These are phyloP conservation scores for Plectranthus barbatus DNA, from an alignment of 257 asterid species.

Conservation along the genomic window DNA sequence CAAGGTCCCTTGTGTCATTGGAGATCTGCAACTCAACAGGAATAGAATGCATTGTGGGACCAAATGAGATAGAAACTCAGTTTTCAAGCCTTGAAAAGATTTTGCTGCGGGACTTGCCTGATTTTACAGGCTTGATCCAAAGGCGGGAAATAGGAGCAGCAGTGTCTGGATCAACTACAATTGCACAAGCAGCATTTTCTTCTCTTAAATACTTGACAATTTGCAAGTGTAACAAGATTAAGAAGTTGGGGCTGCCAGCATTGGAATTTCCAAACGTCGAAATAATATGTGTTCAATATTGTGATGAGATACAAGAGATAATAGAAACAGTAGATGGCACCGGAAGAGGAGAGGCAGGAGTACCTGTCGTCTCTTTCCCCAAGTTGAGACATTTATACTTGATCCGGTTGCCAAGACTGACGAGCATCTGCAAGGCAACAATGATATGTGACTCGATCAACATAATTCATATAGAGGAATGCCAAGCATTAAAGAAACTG, in stretches of 20 bases:
- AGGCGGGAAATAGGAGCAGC: background rate
- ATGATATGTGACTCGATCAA: conserved; percentile 10
- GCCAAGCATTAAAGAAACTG: conserved; percentile 4
- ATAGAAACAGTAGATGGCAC: background rate
- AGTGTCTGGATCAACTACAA: background rate
- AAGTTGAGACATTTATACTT: conserved; percentile 2
- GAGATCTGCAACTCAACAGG: background rate
- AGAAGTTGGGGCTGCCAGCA: conserved; percentile 3
- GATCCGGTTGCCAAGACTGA: conserved; percentile 6
- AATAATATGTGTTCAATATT: background rate
- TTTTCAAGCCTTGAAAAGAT: background rate
- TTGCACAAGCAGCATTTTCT: conserved; percentile 5
- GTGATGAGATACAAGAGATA: conserved; percentile 13
- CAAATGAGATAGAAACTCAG: background rate
- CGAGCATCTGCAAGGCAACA: conserved; percentile 12
- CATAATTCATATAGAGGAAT: background rate
- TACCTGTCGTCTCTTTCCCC: background rate
- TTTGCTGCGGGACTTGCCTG: background rate
- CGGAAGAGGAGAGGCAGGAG: background rate
- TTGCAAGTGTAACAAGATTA: background rate
- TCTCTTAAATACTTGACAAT: background rate
- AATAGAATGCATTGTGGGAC: background rate
- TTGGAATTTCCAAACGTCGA: conserved; percentile 4
- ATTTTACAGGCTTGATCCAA: conserved; percentile 8
- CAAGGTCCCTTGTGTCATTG: background rate